Base-by-base conservation (phyloP, 139 green algal genomes). In the Tetradesmus obliquus region DNA sequence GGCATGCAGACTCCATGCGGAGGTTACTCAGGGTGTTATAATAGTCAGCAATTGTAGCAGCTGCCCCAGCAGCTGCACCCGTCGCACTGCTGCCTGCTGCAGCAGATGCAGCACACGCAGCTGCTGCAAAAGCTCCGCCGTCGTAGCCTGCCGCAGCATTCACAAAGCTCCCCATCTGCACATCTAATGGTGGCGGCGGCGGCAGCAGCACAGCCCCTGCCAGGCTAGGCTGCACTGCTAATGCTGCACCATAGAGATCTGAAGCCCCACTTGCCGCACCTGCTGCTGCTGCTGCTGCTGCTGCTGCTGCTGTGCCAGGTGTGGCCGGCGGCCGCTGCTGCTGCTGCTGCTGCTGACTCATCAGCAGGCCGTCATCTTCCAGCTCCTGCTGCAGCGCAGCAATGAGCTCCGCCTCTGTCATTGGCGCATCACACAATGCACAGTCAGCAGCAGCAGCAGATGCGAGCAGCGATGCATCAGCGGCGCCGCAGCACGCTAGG, bases 341-440 rank as follows among this genome's bases (percentile, higher is more conserved):
- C 54, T 76, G 82, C 82, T 72, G 82, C 81, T 66, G 81, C 81
- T 69, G 81, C 81, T 62, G 53, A 55, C 51, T 5, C 22, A 58
- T 72, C 10, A 24, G 51, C 80, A 51, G 51, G 80, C 74, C 24
- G 62, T 85, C 80, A 24, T 58, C 15, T 19, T 85, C 24, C 51
- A 85, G 10, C 45, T 60, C 80, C 51, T 58, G 45, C 80, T 85
- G 45, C 45, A 85, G 15, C 12, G 51, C 80, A 58, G 45, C 80
- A 24, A 60, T 57, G 15, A 85, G 51, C 45, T 60, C 24, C 4
- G 53, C 53, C 22, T 57, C 32, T 45, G 13, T 58, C 80, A 85
- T 17, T 7, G 53, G 45, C 17, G 10, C 51, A n/a, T 85, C 80
- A 24, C 19, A 8, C 1, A 76, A 5, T 12, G n/a, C 80, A 85